A percentile compares a stretch with the other conserved stretches of the same genome.
phyloP scores from a whole-genome alignment of 139 green algal species.

The Closterium sp. region DNA sequence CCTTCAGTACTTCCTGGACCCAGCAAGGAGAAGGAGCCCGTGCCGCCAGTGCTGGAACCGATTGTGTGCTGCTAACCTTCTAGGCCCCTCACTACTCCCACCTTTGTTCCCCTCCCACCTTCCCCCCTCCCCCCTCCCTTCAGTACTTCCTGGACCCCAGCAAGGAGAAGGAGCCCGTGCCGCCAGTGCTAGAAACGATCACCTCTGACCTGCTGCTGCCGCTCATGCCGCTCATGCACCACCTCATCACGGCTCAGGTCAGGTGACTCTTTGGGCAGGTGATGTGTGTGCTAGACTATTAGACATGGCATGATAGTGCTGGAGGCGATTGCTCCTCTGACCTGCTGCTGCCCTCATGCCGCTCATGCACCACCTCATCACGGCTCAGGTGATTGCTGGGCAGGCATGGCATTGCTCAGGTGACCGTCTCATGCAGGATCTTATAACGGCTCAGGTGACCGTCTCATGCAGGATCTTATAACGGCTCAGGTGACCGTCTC shows the following conservation, averaged over 20 bases:
- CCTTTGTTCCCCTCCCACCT: no score
- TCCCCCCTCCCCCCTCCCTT: neutral
- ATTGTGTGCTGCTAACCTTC: neutral
- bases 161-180: neutral
- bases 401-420: no score
- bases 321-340: neutral
- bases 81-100: neutral
- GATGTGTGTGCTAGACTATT: neutral
- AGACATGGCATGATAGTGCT: neutral
- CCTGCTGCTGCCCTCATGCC: slow-evolving; percentile 12
- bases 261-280: neutral
- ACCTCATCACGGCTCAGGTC: neutral
- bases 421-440: no score
- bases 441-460: no score
- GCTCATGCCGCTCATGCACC: neutral
- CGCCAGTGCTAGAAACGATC: neutral
- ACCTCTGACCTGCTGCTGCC: neutral
- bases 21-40: neutral
- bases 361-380: neutral
- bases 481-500: no score
- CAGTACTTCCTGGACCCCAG: neutral
- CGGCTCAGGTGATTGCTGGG: neutral
- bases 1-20: neutral
- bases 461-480: no score
- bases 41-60: neutral